phyloP scores from a whole-genome alignment of 805 yeast species.

The Groenewaldozyma salmanticensis region DNA sequence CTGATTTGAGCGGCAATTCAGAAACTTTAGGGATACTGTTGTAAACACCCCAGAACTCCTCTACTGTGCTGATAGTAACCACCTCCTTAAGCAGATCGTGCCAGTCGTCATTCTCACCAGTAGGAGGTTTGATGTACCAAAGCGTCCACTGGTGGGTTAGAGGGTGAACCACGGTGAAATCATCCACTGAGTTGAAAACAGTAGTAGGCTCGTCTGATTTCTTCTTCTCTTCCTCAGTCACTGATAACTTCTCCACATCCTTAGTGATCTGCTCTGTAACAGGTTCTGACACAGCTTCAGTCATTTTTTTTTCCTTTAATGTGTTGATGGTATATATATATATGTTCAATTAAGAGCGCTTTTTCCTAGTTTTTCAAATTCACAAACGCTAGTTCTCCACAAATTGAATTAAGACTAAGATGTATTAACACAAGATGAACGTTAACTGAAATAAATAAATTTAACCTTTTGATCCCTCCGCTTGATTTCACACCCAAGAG shows the following conservation, averaged over 20 bases:
- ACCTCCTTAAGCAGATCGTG: slow-evolving; percentile 86
- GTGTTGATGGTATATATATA: no score
- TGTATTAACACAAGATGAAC: no score
- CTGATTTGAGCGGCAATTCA: slow-evolving; percentile 85
- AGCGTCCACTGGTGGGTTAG: slow-evolving; percentile 86
- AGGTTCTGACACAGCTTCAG: slow-evolving; percentile 22
- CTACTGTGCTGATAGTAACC: slow-evolving; percentile 86
- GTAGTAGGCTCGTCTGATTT: slow-evolving; percentile 7
- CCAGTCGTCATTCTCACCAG: slow-evolving; percentile 72
- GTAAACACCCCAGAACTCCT: slow-evolving; percentile 97
- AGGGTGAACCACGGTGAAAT: slow-evolving; percentile 75
- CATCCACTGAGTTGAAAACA: slow-evolving; percentile 19
- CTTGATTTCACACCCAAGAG: no score
- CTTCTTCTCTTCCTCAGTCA: slow-evolving; percentile 2
- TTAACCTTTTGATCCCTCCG: no score
- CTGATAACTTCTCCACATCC: slow-evolving; percentile 11
- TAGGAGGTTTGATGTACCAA: slow-evolving; percentile 95
- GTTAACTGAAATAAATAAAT: no score
- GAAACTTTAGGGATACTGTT: slow-evolving; percentile 87
- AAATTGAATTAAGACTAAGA: no score
- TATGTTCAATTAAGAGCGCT: no score
- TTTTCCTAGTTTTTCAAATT: no score
- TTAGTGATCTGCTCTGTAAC: slow-evolving; percentile 22
- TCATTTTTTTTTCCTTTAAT: slow-evolving; percentile 7
- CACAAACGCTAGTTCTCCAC: no score